Conservation (phyloP, 2,329 filamentous ascomycete genomes). For the Tetracladium maxilliforme region DNA sequence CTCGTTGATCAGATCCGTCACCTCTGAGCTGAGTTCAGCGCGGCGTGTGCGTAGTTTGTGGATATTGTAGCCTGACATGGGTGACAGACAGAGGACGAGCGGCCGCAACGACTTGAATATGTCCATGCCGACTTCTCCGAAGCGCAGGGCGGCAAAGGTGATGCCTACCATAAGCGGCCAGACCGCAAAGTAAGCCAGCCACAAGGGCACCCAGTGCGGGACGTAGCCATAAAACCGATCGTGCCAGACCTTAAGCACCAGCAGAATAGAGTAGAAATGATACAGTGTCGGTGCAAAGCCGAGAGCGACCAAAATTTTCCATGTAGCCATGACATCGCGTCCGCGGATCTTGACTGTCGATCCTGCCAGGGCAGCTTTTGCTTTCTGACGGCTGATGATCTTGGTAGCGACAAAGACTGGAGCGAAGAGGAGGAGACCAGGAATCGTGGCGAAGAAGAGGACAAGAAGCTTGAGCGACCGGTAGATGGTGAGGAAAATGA, state of each 20-base stretch:
- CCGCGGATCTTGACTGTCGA: constrained; percentile 83
- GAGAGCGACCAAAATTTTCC: constrained; percentile 83
- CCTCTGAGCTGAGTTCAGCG: constrained; percentile 60
- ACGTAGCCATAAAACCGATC: constrained; percentile 75
- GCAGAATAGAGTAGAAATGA: constrained; percentile 61
- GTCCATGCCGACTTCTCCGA: constrained; percentile 98
- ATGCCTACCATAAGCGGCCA: constrained; percentile 74
- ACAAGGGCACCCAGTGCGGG: constrained; percentile 67
- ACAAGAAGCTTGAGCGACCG: constrained; percentile 63
- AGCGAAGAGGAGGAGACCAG: constrained; percentile 74
- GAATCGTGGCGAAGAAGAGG: constrained; percentile 68
- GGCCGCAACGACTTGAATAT: constrained; percentile 90
- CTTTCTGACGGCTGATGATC: constrained; percentile 68
- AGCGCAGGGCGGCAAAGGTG: constrained; percentile 84
- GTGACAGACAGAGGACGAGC: constrained; percentile 71
- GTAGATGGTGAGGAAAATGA: constrained; percentile 66
- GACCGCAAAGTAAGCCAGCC: constrained; percentile 58
- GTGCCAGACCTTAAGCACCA: constrained; percentile 64
- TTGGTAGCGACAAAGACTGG: constrained; percentile 80
- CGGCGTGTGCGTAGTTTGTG: constrained; percentile 61
- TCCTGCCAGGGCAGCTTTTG: constrained; percentile 67
- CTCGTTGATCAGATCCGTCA: constrained; percentile 87
- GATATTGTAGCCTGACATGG: constrained; percentile 71
- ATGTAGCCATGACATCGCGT: constrained; percentile 81
- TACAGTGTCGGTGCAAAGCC: constrained; percentile 73